Evolutionary conservation across 176 grass and related monocot species (phyloP), one percentile per base, ranked within the genome.

Genomic region (Oryza brachyantha): DNA sequence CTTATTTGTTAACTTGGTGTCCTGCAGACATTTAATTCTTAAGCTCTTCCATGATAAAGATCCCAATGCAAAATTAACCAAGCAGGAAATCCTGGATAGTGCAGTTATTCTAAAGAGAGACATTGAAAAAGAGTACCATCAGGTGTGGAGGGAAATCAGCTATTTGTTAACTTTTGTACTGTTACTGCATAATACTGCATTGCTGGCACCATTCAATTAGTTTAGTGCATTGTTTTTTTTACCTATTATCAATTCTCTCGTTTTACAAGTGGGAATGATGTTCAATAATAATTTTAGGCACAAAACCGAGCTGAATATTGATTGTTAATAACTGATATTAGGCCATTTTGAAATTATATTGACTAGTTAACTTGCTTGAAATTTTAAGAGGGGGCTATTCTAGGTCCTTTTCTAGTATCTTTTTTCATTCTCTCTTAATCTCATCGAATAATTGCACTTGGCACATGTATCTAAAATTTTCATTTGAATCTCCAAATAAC

Each of bases 111-210:
- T 91, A 8, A 83, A 74, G 40, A 90, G 83, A 80, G 46, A 81
- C 10, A 21, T 93, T 74, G 79, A 90, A n/a, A 77, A 16, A 27
- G 91, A 93, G 36, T 93, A 91, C 57, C 73, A 66, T 74, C 91
- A 90, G 91, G 91, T 93, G 2, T 82, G 87, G 29, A 60, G 21
- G 59, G 25, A 58, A 45, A 29, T 72, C n/a, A 66, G 12, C 31
- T 81, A 22, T 52, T 77, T 61, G 61, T 81, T 76, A 34, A 27
- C 54, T 35, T 27, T 24, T 79, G 64, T 34, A 22, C 52, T 57
- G 66, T 37, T 50, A 9, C 3, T 57, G 64, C 45, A 79, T 79
- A 54, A 52, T 81, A 43, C 13, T 79, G n/a, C 39, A 36, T 0
- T 29, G 24, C 70, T 54, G 52, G 40, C 57, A 45, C 26, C 32